Evolutionary conservation across 176 grass and related monocot species (phyloP), one percentile per base, ranked within the genome.

Genomic region (Rhynchospora pubera): DNA sequence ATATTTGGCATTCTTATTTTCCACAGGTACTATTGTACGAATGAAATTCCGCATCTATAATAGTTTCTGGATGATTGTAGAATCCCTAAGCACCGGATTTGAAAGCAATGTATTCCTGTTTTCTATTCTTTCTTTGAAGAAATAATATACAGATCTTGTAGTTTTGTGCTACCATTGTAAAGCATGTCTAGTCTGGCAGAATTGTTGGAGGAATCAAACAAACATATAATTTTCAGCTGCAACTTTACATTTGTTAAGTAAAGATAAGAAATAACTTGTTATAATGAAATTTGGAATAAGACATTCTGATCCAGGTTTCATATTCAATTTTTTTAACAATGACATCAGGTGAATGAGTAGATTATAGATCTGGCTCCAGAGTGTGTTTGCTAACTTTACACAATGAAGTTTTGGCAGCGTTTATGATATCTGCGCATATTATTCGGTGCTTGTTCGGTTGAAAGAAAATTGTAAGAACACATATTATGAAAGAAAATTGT

Each of bases 51-150:
- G 7, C 12, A 5, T 52, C 26, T 73, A 47, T 50, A 74, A 74
- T 74, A 24, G 46, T 74, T 74, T 75, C 21, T 74, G 0, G 4
- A 75, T 75, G 71, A 75, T 55, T 53, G 23, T 28, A 75, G 71
- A 75, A 52, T 75, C 71, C 1, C 71, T 30, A 75, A 75, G 57
- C 55, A 47, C 67, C 53, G 62, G 57, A 76, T 84, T 65, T 81
- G 59, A 65, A 65, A 52, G 57, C 57, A 63, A 47, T 65, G 61
- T 62, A 26, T 81, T 52, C 34, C 21, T 81, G 57, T 79, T 51
- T 81, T 14, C 22, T 39, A 24, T 60, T 28, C 18, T 28, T 12
- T 42, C 4, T 59, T 79, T 52, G 60, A 81, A 47, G 65, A 26
- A 65, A 62, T 51, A 52, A 28, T 80, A 43, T 14, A 43, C 77